phyloP scores from a whole-genome alignment of 768 basidiomycete genomes.

The Cyclocybe cylindracea region DNA sequence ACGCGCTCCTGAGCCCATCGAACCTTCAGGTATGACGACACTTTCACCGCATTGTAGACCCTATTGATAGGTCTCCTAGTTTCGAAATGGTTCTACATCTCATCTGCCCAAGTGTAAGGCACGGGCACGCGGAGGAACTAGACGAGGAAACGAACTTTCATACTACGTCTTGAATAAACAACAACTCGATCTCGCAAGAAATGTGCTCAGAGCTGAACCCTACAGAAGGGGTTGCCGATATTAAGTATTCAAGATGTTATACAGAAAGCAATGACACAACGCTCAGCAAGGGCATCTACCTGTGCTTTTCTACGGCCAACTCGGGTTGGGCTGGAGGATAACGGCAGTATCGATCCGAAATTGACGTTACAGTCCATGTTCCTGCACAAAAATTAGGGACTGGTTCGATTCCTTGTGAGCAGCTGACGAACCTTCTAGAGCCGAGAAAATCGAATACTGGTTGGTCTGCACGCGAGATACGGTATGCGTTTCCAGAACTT shows the following conservation, averaged over 20 bases:
- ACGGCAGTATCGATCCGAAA: slow-evolving; percentile 87
- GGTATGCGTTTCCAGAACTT: slow-evolving; percentile 90
- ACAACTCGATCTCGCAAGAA: not conserved
- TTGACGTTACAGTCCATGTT: slow-evolving; percentile 91
- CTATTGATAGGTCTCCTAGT: slow-evolving; percentile 43
- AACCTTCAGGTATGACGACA: slow-evolving; percentile 74
- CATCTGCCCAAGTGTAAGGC: slow-evolving; percentile 75
- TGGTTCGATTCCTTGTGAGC: not conserved
- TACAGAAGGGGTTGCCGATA: slow-evolving; percentile 1
- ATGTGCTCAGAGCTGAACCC: slow-evolving; percentile 1
- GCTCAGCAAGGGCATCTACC: slow-evolving; percentile 7
- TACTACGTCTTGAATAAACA: not conserved
- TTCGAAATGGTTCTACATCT: slow-evolving; percentile 94
- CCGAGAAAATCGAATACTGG: slow-evolving; percentile 90
- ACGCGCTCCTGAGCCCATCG: slow-evolving; percentile 85
- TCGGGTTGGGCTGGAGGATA: slow-evolving; percentile 78
- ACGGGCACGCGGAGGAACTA: not conserved
- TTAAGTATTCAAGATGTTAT: slow-evolving; percentile 18
- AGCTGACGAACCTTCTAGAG: slow-evolving; percentile 73
- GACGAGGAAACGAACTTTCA: not conserved
- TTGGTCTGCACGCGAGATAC: slow-evolving; percentile 74
- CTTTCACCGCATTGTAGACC: not conserved
- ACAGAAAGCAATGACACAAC: slow-evolving; percentile 19
- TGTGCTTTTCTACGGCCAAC: slow-evolving; percentile 34
- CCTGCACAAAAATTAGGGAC: slow-evolving; percentile 41